Evolutionary conservation across 352 stramenopile species (phyloP), one percentile per base, ranked within the genome.

Genomic region (Phytophthora fragariae): DNA sequence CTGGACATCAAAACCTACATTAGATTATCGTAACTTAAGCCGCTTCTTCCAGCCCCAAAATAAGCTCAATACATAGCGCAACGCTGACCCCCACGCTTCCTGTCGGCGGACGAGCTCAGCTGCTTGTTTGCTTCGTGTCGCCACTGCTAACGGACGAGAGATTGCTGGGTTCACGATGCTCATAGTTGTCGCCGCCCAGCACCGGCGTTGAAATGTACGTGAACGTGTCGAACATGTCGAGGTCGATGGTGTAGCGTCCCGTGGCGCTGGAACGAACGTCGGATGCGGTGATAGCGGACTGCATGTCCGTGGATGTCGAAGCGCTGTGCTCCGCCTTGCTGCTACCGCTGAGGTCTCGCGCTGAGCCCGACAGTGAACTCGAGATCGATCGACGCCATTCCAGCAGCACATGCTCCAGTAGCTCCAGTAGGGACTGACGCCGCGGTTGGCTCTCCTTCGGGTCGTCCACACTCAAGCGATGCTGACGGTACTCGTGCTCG

Each of bases 221-320:
- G 73, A 84, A 85, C 58, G 77, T 80, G 61, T 85, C 78, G 62
- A 84, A 85, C 75, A 82, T 79, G 59, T 85, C 77, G 41, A 87
- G 70, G 15, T 88, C 73, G 65, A 88, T 88, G 17, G 78, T 81
- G 39, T 76, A 81, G 19, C 75, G 70, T 35, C 58, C 65, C 4
- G 58, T 61, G 24, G 66, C 66, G 7, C 55, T 78, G 4, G 54
- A 62, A 37, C 62, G 62, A 14, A 47, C 50, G 15, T 72, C 49
- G n/a, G 58, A 44, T 9, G 39, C 37, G 3, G 31, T 12, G 46
- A 60, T 62, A 21, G 37, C 65, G 21, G 68, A 65, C 56, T 73
- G 53, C 53, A 59, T 21, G 21, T 77, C 65, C 12, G 65, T 70
- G 24, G 57, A 53, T 7, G 47, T 31, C 9, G 46, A 41, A 12